Evolutionary conservation across 2,329 filamentous ascomycete genomes (phyloP).

Genomic region (Coccinonectria pachysandricola): DNA sequence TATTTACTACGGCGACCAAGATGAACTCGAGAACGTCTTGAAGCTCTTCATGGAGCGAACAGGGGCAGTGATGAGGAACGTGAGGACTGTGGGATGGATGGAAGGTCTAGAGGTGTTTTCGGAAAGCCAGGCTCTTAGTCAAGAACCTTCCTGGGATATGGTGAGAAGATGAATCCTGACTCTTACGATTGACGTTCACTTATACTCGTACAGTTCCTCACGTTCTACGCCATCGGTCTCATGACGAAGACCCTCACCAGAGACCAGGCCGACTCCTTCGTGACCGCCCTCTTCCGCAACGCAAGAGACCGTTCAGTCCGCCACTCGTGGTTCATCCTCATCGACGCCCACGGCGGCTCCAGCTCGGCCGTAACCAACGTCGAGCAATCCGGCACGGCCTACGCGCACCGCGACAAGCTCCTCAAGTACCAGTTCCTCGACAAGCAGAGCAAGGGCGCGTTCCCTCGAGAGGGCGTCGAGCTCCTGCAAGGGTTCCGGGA

Average conservation of each 20-base stretch:
- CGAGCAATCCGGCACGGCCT: conserved; percentile 21
- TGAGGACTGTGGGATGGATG: conserved; percentile 13
- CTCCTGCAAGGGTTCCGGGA: conserved; percentile 24
- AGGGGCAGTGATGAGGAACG: conserved; percentile 3
- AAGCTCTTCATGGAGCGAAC: conserved; percentile 13
- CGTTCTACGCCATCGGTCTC: conserved; percentile 22
- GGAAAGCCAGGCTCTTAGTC: conserved; percentile 10
- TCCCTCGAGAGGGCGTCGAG: conserved; percentile 24
- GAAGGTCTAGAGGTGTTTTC: conserved; percentile 8
- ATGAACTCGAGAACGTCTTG: conserved; percentile 7
- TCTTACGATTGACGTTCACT: conserved; percentile 1
- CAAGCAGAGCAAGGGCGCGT: conserved; percentile 17
- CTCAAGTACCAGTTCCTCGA: conserved; percentile 42
- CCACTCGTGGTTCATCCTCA: conserved; percentile 13
- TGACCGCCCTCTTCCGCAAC: conserved; percentile 10
- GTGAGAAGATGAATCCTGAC: conserved; percentile 4
- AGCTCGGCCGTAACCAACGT: conserved; percentile 27
- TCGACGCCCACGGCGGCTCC: conserved; percentile 23
- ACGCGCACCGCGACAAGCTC: conserved; percentile 33
- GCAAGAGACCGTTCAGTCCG: conserved; percentile 6
- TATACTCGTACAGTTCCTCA: conserved; percentile 15
- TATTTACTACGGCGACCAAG: conserved; percentile 17
- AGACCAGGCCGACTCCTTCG: conserved; percentile 13
- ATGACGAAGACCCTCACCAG: conserved; percentile 17
- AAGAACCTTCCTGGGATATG: conserved; percentile 16